Base-by-base conservation (phyloP, 1,284 basidiomycete species). In the Rhodotorula glutinis region DNA sequence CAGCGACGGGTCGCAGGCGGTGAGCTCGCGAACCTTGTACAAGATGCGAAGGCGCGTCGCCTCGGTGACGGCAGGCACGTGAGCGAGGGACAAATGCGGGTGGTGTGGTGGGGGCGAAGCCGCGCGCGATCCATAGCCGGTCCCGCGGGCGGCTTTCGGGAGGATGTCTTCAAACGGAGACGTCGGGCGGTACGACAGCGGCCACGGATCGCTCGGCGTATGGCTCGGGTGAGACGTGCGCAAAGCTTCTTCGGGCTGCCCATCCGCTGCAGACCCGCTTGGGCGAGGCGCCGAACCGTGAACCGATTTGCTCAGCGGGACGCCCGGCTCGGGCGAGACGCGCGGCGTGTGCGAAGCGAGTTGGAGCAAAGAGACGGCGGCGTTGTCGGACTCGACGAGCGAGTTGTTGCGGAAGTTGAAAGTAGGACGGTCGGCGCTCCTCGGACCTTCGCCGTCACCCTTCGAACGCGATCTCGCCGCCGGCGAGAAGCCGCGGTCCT, bases 361-460 rank as follows among this genome's bases (percentile, higher is more conserved):
- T 44, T 70, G 71, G 2, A 73, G 60, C 30, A 73, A 75, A 67
- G 17, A 78, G 71, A 55, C 79, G 53, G 66, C 77, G 62, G 44
- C 77, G 64, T 21, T 75, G 74, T 69, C 66, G 27, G 66, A 68
- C 56, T 68, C 66, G 62, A 68, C 62, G 52, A 68, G 57, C 59
- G 66, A 68, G 47, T 68, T 58, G 44, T 57, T 68, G 30, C 41
- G 60, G 30, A 47, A 27, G 19, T 47, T 44, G 21, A 41, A 33
- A 2, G 56, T 13, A 23, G 63, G 27, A 3, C 40, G 46, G n/a
- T 49, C 51, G 13, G 60, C 60, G 14, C 40, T n/a, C 10, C 47
- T 46, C 23, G 23, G 57, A 4, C 13, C 29, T 5, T 62, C 67
- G 38, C 51, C 49, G 19, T 52, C 47, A 3, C 38, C 47, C 30